These are phyloP conservation scores for Solidago caesia DNA, from an alignment of 129 eudicot species.

Conservation along the genomic window DNA sequence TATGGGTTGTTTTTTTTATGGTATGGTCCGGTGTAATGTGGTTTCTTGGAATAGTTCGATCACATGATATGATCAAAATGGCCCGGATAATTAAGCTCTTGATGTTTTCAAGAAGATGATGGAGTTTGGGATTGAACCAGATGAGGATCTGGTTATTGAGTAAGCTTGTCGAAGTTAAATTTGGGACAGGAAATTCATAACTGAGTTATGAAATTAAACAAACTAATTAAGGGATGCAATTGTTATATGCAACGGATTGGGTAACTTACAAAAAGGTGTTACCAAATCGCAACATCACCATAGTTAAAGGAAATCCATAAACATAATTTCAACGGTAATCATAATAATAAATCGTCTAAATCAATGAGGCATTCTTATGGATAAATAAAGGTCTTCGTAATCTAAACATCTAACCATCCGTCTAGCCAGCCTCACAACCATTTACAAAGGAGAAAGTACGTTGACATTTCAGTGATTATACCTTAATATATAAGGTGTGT, in stretches of 20 bases:
- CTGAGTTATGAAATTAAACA: slow-evolving; percentile 28
- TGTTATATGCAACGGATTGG: slow-evolving; percentile 39
- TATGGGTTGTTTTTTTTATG: slow-evolving; percentile 31
- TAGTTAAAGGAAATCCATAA: too few relatives aligned
- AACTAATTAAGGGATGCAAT: slow-evolving; percentile 29
- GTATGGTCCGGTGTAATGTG: slow-evolving; percentile 28
- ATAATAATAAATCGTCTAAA: too few relatives aligned
- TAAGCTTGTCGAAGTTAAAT: slow-evolving; percentile 29
- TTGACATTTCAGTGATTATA: too few relatives aligned
- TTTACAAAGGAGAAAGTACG: too few relatives aligned
- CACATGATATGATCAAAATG: slow-evolving; percentile 43
- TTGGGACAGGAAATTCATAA: slow-evolving; percentile 33
- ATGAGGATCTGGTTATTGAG: slow-evolving; percentile 38
- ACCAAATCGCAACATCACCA: too few relatives aligned
- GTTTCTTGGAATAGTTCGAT: slow-evolving; percentile 47
- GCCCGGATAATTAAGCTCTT: slow-evolving; percentile 38
- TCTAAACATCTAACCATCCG: too few relatives aligned
- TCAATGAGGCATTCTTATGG: too few relatives aligned
- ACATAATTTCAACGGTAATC: too few relatives aligned
- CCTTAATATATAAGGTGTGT: too few relatives aligned
- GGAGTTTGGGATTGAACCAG: slow-evolving; percentile 26
- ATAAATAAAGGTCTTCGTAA: too few relatives aligned
- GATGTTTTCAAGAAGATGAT: slow-evolving; percentile 30
- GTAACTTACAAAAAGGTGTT: slow-evolving; percentile 2
- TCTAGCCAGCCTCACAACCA: too few relatives aligned